Conservation (phyloP, 805 yeast genomes). For the Candida quercuum region DNA sequence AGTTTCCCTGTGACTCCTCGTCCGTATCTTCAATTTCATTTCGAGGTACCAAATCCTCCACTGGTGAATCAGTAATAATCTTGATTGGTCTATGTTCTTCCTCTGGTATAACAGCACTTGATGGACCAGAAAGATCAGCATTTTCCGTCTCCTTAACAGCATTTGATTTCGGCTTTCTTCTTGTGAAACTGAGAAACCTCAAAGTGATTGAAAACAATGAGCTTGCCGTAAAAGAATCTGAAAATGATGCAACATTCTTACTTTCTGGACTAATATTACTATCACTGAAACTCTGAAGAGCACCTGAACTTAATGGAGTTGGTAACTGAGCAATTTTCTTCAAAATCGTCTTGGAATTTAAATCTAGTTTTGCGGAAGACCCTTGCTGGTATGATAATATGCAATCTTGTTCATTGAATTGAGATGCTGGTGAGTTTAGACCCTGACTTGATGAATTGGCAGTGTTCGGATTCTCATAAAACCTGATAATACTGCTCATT, state of each 20-base stretch:
- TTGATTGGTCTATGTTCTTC: slow-evolving; percentile 2
- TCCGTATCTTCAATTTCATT: not conserved
- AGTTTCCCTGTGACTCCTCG: not conserved
- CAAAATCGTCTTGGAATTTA: not conserved
- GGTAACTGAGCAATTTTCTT: not conserved
- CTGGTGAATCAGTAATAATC: slow-evolving; percentile 1
- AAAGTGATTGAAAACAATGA: slow-evolving; percentile 2
- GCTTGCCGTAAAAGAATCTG: not conserved
- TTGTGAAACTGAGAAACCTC: not conserved
- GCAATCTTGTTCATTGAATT: too few relatives aligned
- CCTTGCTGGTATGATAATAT: too few relatives aligned
- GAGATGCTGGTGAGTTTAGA: not conserved
- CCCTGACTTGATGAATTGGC: slow-evolving; percentile 4
- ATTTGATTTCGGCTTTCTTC: not conserved
- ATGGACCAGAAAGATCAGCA: not conserved
- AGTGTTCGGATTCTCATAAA: slow-evolving; percentile 10
- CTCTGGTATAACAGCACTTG: not conserved
- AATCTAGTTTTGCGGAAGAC: not conserved
- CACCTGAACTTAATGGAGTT: not conserved
- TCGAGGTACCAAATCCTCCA: not conserved
- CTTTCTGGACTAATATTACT: not conserved
- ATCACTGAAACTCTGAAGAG: not conserved
- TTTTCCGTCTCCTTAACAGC: not conserved
- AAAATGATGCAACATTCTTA: too few relatives aligned
- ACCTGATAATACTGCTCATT: slow-evolving; percentile 12